Base-by-base conservation (phyloP, 2,329 filamentous ascomycete genomes). In the Pseudocercospora macadamiae region DNA sequence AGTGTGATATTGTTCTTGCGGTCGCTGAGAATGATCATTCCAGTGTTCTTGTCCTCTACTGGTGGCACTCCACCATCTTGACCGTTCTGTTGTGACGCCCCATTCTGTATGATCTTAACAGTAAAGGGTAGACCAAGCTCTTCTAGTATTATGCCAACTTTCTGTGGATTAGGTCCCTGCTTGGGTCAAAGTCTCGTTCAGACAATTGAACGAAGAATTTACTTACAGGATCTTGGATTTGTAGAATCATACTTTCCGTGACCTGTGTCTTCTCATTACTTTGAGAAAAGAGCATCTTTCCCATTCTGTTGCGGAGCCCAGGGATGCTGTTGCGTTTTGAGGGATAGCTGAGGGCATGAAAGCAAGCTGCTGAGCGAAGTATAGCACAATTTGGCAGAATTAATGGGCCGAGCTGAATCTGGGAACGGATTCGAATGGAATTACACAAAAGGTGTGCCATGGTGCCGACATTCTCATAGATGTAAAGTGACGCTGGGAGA, bases 41-140 rank as follows among this genome's bases (percentile, higher is more conserved):
- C 72, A 0, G 75, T 78, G 68, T 80, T 80, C 1, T 77, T 78
- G 65, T 81, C 79, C 18, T 77, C 63, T 59, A 81, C 77, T 3
- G 76, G 73, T 12, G 78, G 77, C 18, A 77, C 68, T 7, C 75
- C 70, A 34, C 75, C 75, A 55, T 78, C 78, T 12, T 7, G 34
- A 37, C 18, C 34, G 49, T 75, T 74, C 63, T 78, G 77, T 63
- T 77, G 55, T 42, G 67, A 67, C 23, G 73, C 65, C 68, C 72
- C n/a, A n/a, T n/a, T 81, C 1, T 69, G 64, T 25, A 63, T 60
- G 53, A 62, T 62, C 61, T 80, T 81, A 37, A 81, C 55, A 7
- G 77, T 72, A 64, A 77, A 76, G 5, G 75, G 73, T 19, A 81
- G 28, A 7, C 59, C 57, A 25, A 81, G 76, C 61, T 80, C 77